Conservation (phyloP, 495 filamentous ascomycete genomes). For the Hypoxylon trugodes region DNA sequence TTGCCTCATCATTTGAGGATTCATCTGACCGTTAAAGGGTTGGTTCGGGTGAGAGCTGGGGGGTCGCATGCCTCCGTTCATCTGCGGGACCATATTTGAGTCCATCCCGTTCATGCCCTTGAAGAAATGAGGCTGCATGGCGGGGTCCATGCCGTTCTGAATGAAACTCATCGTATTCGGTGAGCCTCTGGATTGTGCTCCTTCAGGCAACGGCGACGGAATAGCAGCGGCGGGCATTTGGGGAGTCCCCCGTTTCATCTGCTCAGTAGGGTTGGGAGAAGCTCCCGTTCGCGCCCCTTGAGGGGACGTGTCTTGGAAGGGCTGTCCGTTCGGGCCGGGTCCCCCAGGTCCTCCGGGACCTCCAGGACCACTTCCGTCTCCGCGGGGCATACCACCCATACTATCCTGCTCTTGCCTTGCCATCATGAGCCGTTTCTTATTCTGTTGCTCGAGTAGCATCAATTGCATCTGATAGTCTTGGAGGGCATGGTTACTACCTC, state of each 20-base stretch:
- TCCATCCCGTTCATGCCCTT: conserved; percentile 61
- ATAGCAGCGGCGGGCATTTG: conserved; percentile 83
- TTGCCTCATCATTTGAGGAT: conserved; percentile 56
- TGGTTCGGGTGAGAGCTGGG: conserved; percentile 82
- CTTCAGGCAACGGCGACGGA: conserved; percentile 83
- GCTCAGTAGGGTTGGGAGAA: conserved; percentile 88
- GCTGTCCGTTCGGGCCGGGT: conserved; percentile 60
- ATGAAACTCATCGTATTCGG: conserved; percentile 84
- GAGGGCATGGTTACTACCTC: conserved; percentile 86
- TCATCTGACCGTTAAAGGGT: conserved; percentile 72
- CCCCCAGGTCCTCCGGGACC: conserved; percentile 64
- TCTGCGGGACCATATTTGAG: conserved; percentile 62
- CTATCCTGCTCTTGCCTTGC: conserved; percentile 94
- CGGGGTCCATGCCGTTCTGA: conserved; percentile 70
- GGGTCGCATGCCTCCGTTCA: conserved; percentile 81
- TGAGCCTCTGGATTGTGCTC: conserved; percentile 78
- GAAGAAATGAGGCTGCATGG: conserved; percentile 68
- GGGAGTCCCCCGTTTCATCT: conserved; percentile 89
- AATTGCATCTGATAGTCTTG: conserved; percentile 99
- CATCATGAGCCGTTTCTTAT: conserved; percentile 97
- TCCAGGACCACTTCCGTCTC: conserved; percentile 62
- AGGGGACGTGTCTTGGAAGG: conserved; percentile 78
- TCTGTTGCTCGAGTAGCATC: conserved; percentile 98
- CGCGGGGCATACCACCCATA: conserved; percentile 60
- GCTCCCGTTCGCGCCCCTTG: conserved; percentile 80